These are phyloP conservation scores for Torrubiella hemipterigena DNA, from an alignment of 2,329 filamentous ascomycete species.

Conservation along the genomic window DNA sequence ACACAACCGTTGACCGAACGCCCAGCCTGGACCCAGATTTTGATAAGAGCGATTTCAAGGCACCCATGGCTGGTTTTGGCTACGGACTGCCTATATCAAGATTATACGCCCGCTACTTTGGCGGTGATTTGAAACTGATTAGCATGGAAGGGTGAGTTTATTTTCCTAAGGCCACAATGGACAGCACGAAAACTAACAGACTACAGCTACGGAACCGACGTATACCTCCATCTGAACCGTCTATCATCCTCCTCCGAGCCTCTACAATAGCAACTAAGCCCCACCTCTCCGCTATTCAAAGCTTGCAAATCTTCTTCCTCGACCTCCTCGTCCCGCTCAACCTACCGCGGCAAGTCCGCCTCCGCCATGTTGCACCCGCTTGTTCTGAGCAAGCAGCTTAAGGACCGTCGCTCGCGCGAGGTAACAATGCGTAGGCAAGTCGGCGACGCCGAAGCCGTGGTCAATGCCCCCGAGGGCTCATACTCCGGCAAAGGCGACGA, in stretches of 20 bases:
- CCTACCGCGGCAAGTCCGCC: too few species aligned
- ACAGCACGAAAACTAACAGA: constrained; percentile 11
- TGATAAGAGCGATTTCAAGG: constrained; percentile 98
- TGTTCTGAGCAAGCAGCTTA: constrained; percentile 52
- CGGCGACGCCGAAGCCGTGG: constrained; percentile 70
- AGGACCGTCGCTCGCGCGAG: constrained; percentile 42
- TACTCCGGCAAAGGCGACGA: constrained; percentile 14
- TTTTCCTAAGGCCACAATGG: constrained; percentile 1
- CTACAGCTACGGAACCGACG: constrained; percentile 85
- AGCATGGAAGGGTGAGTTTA: constrained; percentile 90
- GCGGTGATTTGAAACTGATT: constrained; percentile 91
- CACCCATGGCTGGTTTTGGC: constrained; percentile 98
- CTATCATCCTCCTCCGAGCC: constrained; percentile 93
- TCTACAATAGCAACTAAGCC: constrained; percentile 77
- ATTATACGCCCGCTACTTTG: constrained; percentile 93
- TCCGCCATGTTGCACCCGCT: too few species aligned
- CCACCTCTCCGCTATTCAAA: constrained; percentile 23
- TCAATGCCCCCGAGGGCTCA: constrained; percentile 39
- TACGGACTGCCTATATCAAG: constrained; percentile 91
- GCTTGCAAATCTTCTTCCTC: constrained; percentile 10
- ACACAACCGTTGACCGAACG: constrained; percentile 94
- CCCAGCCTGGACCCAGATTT: constrained; percentile 94
- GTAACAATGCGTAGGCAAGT: constrained; percentile 82
- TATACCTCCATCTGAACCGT: constrained; percentile 94
- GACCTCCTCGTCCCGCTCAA: too few species aligned